Conservation (phyloP, 805 yeast genomes). For the Saccharomycopsis sp. region DNA sequence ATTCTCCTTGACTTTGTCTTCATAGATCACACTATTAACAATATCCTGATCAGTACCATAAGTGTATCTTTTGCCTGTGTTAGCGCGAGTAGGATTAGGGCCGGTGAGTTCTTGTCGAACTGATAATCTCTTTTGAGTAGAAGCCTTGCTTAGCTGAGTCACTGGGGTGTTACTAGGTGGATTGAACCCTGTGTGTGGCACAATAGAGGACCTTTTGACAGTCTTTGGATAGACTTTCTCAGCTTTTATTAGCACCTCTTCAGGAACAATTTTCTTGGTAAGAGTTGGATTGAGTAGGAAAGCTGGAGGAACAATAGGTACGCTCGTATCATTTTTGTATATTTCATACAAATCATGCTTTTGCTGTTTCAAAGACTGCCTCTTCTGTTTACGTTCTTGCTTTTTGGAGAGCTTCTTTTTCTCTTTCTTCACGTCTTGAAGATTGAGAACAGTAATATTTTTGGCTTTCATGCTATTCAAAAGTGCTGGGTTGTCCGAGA, state of each 20-base stretch:
- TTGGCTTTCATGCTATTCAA: conserved; percentile 15
- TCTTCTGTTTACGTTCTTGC: not conserved
- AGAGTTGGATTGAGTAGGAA: conserved; percentile 13
- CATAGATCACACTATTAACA: no score
- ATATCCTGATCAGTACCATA: not conserved
- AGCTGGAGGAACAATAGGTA: conserved; percentile 19
- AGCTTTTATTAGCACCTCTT: conserved; percentile 13
- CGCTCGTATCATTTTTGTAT: conserved; percentile 1
- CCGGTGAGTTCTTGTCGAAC: not conserved
- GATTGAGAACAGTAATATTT: conserved; percentile 12
- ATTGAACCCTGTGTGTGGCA: not conserved
- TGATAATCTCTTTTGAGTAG: not conserved
- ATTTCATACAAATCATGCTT: conserved; percentile 7
- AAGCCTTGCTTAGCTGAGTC: conserved; percentile 7
- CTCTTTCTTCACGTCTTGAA: conserved; percentile 11
- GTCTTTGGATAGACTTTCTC: conserved; percentile 17
- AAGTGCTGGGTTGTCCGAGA: conserved; percentile 8
- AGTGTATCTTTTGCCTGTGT: conserved; percentile 4
- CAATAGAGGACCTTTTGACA: conserved; percentile 14
- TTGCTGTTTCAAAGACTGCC: conserved; percentile 5
- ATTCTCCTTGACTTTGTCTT: no score
- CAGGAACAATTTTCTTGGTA: conserved; percentile 8
- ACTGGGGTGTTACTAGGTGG: conserved; percentile 7
- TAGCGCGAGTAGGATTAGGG: conserved; percentile 3
- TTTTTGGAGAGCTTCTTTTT: conserved; percentile 1